phyloP scores from a whole-genome alignment of 148 eudicot genomes.

The Heliamphora exappendiculata region DNA sequence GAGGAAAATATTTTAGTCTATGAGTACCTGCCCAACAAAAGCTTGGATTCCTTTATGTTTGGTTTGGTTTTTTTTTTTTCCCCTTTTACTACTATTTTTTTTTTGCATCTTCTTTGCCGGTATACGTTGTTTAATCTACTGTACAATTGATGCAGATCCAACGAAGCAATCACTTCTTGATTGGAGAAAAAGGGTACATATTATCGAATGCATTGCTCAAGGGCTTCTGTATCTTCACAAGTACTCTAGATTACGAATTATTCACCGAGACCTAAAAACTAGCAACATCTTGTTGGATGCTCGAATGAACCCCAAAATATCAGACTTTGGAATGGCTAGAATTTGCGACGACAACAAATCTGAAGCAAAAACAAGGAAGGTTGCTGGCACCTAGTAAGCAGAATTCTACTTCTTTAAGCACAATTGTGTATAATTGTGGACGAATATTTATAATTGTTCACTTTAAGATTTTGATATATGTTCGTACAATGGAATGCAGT shows the following conservation, averaged over 20 bases:
- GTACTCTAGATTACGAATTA: too few relatives aligned
- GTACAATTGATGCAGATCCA: background rate
- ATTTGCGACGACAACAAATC: background rate
- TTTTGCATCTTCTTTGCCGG: background rate
- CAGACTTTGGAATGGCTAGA: too few relatives aligned
- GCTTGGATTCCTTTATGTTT: background rate
- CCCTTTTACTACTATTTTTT: background rate
- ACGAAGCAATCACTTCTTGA: background rate
- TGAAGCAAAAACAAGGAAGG: background rate
- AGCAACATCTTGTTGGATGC: too few relatives aligned
- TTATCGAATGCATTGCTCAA: too few relatives aligned
- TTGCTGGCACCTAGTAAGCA: background rate
- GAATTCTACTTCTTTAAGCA: too few relatives aligned
- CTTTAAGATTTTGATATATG: background rate
- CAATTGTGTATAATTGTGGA: too few relatives aligned
- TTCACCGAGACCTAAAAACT: too few relatives aligned
- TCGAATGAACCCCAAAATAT: too few relatives aligned
- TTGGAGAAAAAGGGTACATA: too few relatives aligned
- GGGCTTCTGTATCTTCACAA: too few relatives aligned
- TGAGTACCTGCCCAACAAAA: too few relatives aligned
- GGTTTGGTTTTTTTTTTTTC: background rate
- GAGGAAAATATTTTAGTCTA: background rate
- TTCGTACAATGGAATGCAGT: background rate
- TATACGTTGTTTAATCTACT: background rate
- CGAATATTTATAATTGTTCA: background rate